Conservation (phyloP, 495 filamentous ascomycete genomes). For the Penicillium bovifimosum region DNA sequence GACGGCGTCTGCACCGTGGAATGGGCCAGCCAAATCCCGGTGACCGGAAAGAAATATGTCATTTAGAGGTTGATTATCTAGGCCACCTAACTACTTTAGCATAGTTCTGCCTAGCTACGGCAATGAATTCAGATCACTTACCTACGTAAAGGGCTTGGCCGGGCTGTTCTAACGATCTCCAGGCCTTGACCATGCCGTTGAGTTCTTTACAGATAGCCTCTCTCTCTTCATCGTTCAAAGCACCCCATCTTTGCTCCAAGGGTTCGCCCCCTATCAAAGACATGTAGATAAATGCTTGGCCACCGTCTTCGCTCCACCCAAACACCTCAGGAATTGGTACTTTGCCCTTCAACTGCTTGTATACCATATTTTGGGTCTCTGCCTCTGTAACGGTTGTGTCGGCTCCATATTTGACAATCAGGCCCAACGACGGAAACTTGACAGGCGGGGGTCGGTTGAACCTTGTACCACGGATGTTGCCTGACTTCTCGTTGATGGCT, state of each 20-base stretch:
- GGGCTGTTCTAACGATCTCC: conserved; percentile 24
- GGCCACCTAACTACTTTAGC: conserved; percentile 14
- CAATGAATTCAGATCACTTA: conserved; percentile 16
- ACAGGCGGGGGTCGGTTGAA: conserved; percentile 25
- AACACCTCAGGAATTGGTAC: conserved; percentile 45
- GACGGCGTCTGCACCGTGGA: conserved; percentile 19
- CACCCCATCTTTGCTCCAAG: conserved; percentile 33
- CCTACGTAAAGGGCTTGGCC: conserved; percentile 29
- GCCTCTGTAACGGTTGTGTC: conserved; percentile 30
- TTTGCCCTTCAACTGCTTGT: conserved; percentile 23
- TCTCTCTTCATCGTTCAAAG: conserved; percentile 30
- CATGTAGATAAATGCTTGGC: conserved; percentile 46
- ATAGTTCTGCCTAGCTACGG: conserved; percentile 1
- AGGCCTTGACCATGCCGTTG: conserved; percentile 21
- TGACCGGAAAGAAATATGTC: conserved; percentile 18
- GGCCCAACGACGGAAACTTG: conserved; percentile 34
- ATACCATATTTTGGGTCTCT: conserved; percentile 35
- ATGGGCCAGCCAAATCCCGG: conserved; percentile 17
- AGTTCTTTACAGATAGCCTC: conserved; percentile 37
- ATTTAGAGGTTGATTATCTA: conserved; percentile 19
- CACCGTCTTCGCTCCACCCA: conserved; percentile 39
- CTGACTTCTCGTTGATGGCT: conserved; percentile 16
- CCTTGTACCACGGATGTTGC: conserved; percentile 1
- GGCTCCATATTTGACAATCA: neutral
- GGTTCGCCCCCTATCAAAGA: conserved; percentile 35